phyloP scores from a whole-genome alignment of 2,329 filamentous ascomycete species.

The Fusarium subglutinans region DNA sequence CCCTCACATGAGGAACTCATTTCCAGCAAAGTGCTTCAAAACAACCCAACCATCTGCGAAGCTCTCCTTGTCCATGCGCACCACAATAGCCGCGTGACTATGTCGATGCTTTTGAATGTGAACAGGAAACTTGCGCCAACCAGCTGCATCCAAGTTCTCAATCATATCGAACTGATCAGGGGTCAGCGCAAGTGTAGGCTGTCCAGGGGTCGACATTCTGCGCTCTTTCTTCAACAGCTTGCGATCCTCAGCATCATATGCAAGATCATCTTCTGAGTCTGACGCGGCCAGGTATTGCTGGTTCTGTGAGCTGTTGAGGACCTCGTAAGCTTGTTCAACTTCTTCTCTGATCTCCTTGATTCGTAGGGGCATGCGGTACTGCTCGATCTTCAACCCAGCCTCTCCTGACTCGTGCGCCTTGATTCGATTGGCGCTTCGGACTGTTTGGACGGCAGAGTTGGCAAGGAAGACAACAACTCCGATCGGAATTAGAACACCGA shows the following conservation, averaged over 20 bases:
- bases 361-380: constrained; percentile 80
- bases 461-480: constrained; percentile 75
- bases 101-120: constrained; percentile 82
- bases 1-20: constrained; percentile 67
- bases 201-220: constrained; percentile 55
- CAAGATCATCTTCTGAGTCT: constrained; percentile 54
- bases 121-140: constrained; percentile 73
- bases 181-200: constrained; percentile 80
- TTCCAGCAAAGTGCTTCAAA: constrained; percentile 80
- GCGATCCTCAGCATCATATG: constrained; percentile 50
- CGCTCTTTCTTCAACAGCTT: constrained; percentile 54
- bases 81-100: constrained; percentile 90
- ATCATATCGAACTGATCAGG: constrained; percentile 88
- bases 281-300: constrained; percentile 75
- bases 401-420: constrained; percentile 77
- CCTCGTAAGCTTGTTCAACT: constrained; percentile 81
- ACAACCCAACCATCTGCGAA: constrained; percentile 84
- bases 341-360: constrained; percentile 79
- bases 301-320: constrained; percentile 72
- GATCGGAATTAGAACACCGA: constrained; percentile 78
- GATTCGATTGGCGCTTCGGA: constrained; percentile 79
- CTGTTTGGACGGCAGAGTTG: constrained; percentile 80
- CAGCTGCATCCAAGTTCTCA: constrained; percentile 73
- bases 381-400: constrained; percentile 71
- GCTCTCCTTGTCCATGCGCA: constrained; percentile 71